These are phyloP conservation scores for Candida saitoana DNA, from an alignment of 805 yeast genomes.

Conservation along the genomic window DNA sequence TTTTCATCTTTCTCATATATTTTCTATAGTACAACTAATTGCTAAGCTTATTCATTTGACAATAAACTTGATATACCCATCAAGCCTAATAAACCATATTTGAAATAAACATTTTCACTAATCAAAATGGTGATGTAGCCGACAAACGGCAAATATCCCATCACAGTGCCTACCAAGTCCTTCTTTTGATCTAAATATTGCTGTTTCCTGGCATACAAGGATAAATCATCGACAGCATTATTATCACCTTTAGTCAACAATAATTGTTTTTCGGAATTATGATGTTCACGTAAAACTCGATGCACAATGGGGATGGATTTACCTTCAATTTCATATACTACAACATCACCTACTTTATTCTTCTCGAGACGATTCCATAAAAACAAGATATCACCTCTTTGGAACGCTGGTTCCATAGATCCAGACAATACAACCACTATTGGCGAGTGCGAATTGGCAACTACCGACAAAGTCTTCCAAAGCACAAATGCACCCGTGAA, in stretches of 20 bases:
- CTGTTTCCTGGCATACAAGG: constrained; percentile 74
- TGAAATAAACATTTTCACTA: constrained; percentile 82
- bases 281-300: constrained; percentile 86
- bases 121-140: constrained; percentile 91
- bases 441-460: constrained; percentile 84
- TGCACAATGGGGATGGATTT: constrained; percentile 94
- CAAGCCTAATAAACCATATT: constrained; percentile 69
- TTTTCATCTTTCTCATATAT: background rate
- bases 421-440: constrained; percentile 96
- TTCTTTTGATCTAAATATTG: constrained; percentile 68
- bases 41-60: constrained; percentile 19
- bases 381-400: constrained; percentile 90
- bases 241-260: constrained; percentile 95
- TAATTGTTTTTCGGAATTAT: constrained; percentile 53
- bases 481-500: constrained; percentile 86
- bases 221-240: constrained; percentile 86
- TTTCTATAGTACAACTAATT: constrained; percentile 1
- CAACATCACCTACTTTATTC: constrained; percentile 84
- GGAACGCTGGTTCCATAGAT: constrained; percentile 99
- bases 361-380: constrained; percentile 77
- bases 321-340: constrained; percentile 80
- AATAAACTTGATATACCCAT: constrained; percentile 69
- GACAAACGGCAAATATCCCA: constrained; percentile 81
- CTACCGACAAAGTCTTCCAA: constrained; percentile 78
- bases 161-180: constrained; percentile 89